Percentiles rank a stretch among this genome's conserved stretches.
These are phyloP conservation scores for Quercus suber DNA, from an alignment of 306 rosid genomes.

Conservation along the genomic window DNA sequence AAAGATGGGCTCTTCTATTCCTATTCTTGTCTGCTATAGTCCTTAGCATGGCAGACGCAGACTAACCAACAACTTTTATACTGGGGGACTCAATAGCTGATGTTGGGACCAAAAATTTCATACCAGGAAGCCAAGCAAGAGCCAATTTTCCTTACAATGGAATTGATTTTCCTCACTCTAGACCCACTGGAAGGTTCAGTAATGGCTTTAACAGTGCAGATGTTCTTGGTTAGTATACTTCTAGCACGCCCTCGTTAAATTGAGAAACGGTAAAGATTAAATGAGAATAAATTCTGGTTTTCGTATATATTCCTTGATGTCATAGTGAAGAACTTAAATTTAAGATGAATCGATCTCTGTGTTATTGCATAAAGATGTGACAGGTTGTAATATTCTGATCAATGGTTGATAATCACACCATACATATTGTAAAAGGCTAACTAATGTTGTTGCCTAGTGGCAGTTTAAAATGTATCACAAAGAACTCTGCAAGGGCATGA, in stretches of 20 bases:
- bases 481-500: too few relatives aligned
- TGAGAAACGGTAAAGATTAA: too few relatives aligned
- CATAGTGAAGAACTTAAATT: too few relatives aligned
- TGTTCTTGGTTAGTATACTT: slow-evolving; percentile 26
- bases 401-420: too few relatives aligned
- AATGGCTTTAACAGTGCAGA: slow-evolving; percentile 35
- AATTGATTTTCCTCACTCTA: slow-evolving; percentile 18
- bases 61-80: slow-evolving; percentile 10
- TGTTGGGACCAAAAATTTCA: slow-evolving; percentile 33
- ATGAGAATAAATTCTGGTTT: too few relatives aligned
- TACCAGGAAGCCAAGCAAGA: slow-evolving; percentile 14
- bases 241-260: background rate
- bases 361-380: too few relatives aligned
- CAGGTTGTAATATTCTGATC: too few relatives aligned
- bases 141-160: slow-evolving; percentile 34
- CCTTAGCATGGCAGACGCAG: slow-evolving; percentile 8
- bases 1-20: background rate
- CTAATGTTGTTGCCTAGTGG: too few relatives aligned
- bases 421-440: too few relatives aligned
- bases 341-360: too few relatives aligned
- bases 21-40: background rate
- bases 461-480: too few relatives aligned
- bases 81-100: slow-evolving; percentile 32
- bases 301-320: too few relatives aligned
- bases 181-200: slow-evolving; percentile 30